Base-by-base conservation (phyloP, 495 filamentous ascomycete genomes). In the Poronia punctata region DNA sequence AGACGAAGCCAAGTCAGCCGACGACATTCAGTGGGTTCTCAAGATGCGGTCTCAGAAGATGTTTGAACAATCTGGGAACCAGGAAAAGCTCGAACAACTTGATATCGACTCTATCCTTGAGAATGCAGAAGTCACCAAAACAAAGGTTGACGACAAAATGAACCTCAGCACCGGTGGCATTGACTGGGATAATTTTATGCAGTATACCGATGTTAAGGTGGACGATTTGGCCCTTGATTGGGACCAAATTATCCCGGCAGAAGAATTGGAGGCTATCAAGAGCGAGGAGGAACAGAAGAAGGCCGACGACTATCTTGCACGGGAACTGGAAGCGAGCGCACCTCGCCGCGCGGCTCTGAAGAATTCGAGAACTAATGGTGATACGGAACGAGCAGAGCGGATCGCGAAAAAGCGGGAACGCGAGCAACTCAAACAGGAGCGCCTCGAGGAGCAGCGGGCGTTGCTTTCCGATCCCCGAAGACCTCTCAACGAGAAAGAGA, bases 201-300 rank as follows among this genome's bases (percentile, higher is more conserved):
- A 85, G 46, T 92, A 92, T 45, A 89, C 85, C 3, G 88, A 96
- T 51, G 85, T 97, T 61, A 95, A 95, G 61, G 81, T 95, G 16
- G 85, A 93, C 54, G 82, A 88, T 48, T 73, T 95, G 25, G 51
- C 52, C n/a, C 61, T 71, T 5, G 83, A 84, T 43, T 98, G 92
- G 92, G 93, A 97, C 49, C 82, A 96, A 40, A 97, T 99, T 55
- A 99, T 99, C 46, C 93, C 92, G 1, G 88, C 87, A 47, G 88
- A 95, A 5, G 76, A 93, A 51, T 76, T 97, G 15, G 88, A 84
- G 16, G 79, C 77, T 35, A 82, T 97, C 59, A 93, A 89, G 58
- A 84, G 79, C 0, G 86, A 93, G 41, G 89, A 95, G 56, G 84
- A 88, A 50, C 76, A 78, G 56, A 84, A 83, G 54, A 77, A 82